A percentile compares a stretch with the other conserved stretches of the same genome.
Conservation (phyloP, 352 stramenopile genomes). For the Pythium dissimile region DNA sequence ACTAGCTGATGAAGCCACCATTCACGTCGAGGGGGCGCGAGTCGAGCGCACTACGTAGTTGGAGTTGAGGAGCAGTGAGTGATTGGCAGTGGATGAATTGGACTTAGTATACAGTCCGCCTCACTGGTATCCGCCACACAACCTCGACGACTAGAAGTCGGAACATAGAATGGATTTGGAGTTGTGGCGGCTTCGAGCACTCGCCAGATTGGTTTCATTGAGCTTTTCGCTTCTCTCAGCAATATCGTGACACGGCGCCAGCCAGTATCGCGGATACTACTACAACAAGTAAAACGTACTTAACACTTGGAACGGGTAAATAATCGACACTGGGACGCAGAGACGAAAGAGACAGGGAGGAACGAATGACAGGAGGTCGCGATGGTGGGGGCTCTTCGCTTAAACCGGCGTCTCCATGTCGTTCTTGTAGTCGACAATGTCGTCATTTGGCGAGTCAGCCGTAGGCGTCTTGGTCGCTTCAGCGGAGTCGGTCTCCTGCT, state of each 20-base stretch:
- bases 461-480: slow-evolving; percentile 10
- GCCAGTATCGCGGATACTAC: not conserved
- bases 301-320: slow-evolving; percentile 6
- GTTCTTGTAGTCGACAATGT: slow-evolving; percentile 31
- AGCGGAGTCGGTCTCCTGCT: slow-evolving; percentile 8
- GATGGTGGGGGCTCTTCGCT: not conserved
- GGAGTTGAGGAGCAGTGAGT: too few relatives aligned
- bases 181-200: slow-evolving; percentile 19
- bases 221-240: not conserved
- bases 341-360: not conserved
- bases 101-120: not conserved
- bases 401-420: slow-evolving; percentile 33
- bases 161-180: not conserved
- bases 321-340: slow-evolving; percentile 12
- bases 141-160: not conserved
- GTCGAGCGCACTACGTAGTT: too few relatives aligned
- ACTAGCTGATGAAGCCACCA: too few relatives aligned
- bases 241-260: not conserved
- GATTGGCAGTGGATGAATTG: not conserved
- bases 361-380: not conserved
- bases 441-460: slow-evolving; percentile 7
- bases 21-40: too few relatives aligned
- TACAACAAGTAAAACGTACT: slow-evolving; percentile 4
- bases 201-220: slow-evolving; percentile 12
- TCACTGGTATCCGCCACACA: not conserved